phyloP scores from a whole-genome alignment of 2,329 filamentous ascomycete species.

The Cladophialophora bantiana region DNA sequence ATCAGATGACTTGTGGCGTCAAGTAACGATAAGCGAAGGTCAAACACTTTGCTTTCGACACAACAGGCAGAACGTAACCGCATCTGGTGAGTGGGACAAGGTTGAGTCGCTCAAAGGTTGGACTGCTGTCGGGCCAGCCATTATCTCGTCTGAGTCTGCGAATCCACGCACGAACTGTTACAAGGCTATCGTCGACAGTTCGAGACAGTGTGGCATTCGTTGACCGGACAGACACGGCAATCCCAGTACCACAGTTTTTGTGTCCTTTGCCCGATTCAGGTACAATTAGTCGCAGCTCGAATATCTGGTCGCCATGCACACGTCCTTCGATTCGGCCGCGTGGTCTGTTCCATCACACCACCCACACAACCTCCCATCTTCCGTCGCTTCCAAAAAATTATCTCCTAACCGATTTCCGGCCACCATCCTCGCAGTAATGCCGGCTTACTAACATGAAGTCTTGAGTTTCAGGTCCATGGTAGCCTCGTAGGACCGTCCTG shows the following conservation, averaged over 20 bases:
- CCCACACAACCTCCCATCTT: not conserved
- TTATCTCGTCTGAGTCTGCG: not conserved
- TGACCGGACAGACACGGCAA: not conserved
- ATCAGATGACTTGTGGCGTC: not conserved
- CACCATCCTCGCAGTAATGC: not conserved
- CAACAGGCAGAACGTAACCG: not conserved
- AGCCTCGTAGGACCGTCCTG: not conserved
- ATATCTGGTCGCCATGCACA: not conserved
- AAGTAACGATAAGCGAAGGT: not conserved
- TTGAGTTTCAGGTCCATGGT: not conserved
- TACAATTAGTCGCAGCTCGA: not conserved
- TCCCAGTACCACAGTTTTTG: not conserved
- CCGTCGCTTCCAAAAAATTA: not conserved
- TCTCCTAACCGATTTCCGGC: not conserved
- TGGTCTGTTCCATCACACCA: not conserved
- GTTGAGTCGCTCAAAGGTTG: not conserved
- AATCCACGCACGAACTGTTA: not conserved
- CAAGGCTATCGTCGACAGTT: not conserved
- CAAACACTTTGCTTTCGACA: not conserved
- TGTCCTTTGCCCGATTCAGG: not conserved
- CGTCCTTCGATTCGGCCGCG: not conserved
- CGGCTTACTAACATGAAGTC: not conserved
- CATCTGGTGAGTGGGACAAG: not conserved
- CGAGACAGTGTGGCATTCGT: not conserved
- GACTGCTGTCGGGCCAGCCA: not conserved